phyloP scores from a whole-genome alignment of 495 filamentous ascomycete species.

The Rhypophila decipiens region DNA sequence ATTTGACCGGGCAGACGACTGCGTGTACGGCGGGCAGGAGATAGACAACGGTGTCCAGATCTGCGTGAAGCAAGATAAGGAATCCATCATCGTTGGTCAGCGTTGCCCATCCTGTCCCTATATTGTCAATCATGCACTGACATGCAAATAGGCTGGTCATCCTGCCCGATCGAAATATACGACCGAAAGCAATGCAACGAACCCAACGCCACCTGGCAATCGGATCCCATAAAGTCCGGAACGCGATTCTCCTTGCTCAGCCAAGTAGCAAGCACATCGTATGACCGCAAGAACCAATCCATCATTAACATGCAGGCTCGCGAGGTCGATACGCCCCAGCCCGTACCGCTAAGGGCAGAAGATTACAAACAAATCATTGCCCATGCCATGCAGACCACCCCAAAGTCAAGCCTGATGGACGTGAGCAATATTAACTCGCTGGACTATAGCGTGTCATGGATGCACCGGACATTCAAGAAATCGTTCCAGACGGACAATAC shows the following conservation, averaged over 20 bases:
- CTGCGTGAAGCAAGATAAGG: slow-evolving; percentile 8
- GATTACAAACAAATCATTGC: slow-evolving; percentile 5
- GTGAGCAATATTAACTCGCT: slow-evolving; percentile 3
- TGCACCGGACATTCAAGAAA: slow-evolving; percentile 9
- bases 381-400: not conserved
- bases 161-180: slow-evolving; percentile 5
- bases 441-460: slow-evolving; percentile 5
- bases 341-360: not conserved
- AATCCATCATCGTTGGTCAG: slow-evolving; percentile 2
- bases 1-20: slow-evolving; percentile 3
- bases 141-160: slow-evolving; percentile 6
- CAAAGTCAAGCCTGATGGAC: not conserved
- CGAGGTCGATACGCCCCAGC: not conserved
- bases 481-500: slow-evolving; percentile 7
- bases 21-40: slow-evolving; percentile 8
- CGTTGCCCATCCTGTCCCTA: not conserved
- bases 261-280: slow-evolving; percentile 3
- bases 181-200: slow-evolving; percentile 5
- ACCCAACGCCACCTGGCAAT: slow-evolving; percentile 5
- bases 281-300: slow-evolving; percentile 6
- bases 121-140: not conserved
- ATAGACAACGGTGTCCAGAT: slow-evolving; percentile 11
- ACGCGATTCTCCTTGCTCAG: slow-evolving; percentile 10
- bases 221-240: not conserved
- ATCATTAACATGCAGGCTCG: slow-evolving; percentile 7